Evolutionary conservation across 768 basidiomycete species (phyloP), one percentile per base, ranked within the genome.

Genomic region (Brasilioporus rufonigricans): DNA sequence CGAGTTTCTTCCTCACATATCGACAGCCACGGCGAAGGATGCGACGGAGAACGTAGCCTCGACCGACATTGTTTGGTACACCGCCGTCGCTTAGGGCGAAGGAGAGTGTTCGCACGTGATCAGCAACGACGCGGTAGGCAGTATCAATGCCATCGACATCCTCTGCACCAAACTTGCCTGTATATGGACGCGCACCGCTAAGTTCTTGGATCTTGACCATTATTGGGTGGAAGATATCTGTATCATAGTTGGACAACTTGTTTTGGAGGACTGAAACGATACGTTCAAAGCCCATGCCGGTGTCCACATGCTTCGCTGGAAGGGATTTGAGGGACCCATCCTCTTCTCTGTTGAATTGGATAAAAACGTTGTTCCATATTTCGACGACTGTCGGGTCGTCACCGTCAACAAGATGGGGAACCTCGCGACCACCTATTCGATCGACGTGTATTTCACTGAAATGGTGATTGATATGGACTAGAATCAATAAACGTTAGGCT

Each of bases 301-400:
- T 99, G 69, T 99, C 97, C 58, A 99, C 91, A 64, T 99, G 97
- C 73, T 94, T 93, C 31, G 87, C 83, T 24, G 97, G 97, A 14
- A 99, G 81, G 1, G 82, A 56, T 49, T 81, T 84, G 16, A 99
- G 80, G 19, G 86, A 83, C 38, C 90, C 89, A 53, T 95, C 90
- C 41, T 84, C 82, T 71, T 98, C 96, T 44, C 97, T 90, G 70
- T 99, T 98, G 77, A 90, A 99, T 65, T 98, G 95, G 67, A 99
- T 98, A 70, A 98, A 99, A 53, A 99, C 97, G 69, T 97, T 98
- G 77, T 99, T 99, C 97, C 97, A 99, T 61, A 99, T 95, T 73
- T 96, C 93, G 54, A 99, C 81, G 9, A 99, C 97, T 59, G 95
- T 87, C 2, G 97, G 94, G 67, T 98, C 97, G 69, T 99, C 97